These are phyloP conservation scores for Saturnispora dispora DNA, from an alignment of 805 yeast genomes.

Conservation along the genomic window DNA sequence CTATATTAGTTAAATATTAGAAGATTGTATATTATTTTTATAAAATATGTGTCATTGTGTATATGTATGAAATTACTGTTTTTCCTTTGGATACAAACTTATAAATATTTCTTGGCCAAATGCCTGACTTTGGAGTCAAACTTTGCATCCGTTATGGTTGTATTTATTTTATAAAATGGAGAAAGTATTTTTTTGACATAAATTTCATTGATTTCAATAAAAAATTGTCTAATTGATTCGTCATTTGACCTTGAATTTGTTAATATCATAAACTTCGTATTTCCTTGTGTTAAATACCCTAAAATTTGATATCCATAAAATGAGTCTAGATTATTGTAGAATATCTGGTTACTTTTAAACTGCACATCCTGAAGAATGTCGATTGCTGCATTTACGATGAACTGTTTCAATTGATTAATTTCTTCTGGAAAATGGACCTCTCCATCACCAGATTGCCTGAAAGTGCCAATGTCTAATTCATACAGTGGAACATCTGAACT, in stretches of 20 bases:
- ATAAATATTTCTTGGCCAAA: constrained; percentile 70
- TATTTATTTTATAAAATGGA: constrained; percentile 77
- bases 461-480: constrained; percentile 77
- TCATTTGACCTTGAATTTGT: constrained; percentile 55
- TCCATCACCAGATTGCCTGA: constrained; percentile 60
- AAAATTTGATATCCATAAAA: constrained; percentile 79
- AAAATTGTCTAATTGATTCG: constrained; percentile 71
- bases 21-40: neutral
- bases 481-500: constrained; percentile 79
- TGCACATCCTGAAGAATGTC: constrained; percentile 89
- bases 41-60: neutral
- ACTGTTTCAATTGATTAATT: constrained; percentile 75
- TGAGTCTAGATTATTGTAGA: constrained; percentile 72
- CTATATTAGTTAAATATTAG: neutral
- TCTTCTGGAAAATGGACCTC: constrained; percentile 54
- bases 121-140: constrained; percentile 69
- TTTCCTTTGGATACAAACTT: constrained; percentile 3
- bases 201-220: constrained; percentile 75
- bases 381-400: constrained; percentile 77
- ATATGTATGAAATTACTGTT: neutral
- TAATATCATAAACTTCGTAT: constrained; percentile 66
- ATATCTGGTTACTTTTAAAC: constrained; percentile 59
- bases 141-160: constrained; percentile 59
- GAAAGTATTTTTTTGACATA: constrained; percentile 78
- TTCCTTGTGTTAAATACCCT: constrained; percentile 83